Base-by-base conservation (phyloP, 1,139 yeast genomes). In the Blastobotrys aristatus region DNA sequence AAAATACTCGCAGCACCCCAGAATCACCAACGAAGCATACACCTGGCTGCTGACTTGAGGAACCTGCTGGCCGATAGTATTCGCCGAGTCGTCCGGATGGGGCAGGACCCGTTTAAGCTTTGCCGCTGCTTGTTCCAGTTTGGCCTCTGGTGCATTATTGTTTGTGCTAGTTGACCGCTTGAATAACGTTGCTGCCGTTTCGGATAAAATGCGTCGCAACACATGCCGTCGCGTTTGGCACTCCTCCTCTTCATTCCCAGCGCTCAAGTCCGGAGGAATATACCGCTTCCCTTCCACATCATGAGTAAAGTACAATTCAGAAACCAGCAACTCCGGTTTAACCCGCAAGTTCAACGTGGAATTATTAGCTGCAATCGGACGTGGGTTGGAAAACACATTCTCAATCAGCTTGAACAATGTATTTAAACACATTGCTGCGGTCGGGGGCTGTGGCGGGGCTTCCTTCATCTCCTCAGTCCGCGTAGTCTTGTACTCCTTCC, bases 1-100 rank as follows among this genome's bases (percentile, higher is more conserved):
- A 62, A 82, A 86, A 51, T 71, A 70, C 52, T 80, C 74, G 32
- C 76, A 73, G 1, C 77, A 72, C 31, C 92, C 87, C 20, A 90
- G 69, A 38, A 74, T 71, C 24, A 81, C 77, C 50, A 69, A 70
- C 53, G 61, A 40, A 4, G 56, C 52, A 48, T 55, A 54, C 6
- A 50, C 46, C 6, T 40, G 33, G 26, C 46, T 31, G 30, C 33
- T 2, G 37, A 10, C 27, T 31, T 24, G 44, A 13, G 37, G 48
- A 21, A 31, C 21, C 24, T 27, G 21, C 13, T 14, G 33, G 20
- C 38, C 42, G 38, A 24, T 16, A 11, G 14, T 16, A 32, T 47
- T 35, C 18, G 42, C 39, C 24, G 35, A 20, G 32, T 46, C 16
- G 33, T 36, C 33, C 3, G 17, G 21, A 32, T 13, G 17, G 8